These are phyloP conservation scores for Chytriomyces sp. DNA, from an alignment of 192 early-diverging fungal species.

Conservation along the genomic window DNA sequence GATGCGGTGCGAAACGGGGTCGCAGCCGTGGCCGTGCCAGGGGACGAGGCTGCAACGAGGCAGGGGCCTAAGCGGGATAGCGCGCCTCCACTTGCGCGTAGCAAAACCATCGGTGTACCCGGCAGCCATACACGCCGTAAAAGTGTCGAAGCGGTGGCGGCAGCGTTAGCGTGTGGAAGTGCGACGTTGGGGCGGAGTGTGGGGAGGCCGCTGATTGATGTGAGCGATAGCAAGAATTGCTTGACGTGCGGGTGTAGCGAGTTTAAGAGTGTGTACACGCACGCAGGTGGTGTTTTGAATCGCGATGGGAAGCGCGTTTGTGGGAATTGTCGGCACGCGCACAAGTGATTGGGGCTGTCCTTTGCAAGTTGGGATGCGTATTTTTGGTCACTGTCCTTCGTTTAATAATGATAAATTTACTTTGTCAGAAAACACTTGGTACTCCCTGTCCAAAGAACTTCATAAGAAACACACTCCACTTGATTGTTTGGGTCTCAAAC, in stretches of 20 bases:
- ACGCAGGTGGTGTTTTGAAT: neutral
- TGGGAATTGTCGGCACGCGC: constrained; percentile 34
- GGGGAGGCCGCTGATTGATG: constrained; percentile 45
- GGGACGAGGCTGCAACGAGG: neutral
- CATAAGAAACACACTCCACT: too few species aligned
- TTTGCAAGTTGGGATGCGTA: neutral
- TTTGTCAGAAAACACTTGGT: too few species aligned
- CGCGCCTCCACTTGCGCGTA: neutral
- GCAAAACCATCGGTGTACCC: neutral
- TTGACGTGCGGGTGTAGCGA: constrained; percentile 49
- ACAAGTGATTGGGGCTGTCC: neutral
- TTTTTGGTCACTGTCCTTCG: neutral
- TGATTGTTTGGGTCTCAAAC: too few species aligned
- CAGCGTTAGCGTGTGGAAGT: neutral
- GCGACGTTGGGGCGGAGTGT: neutral
- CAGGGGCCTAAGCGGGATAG: neutral
- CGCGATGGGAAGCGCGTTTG: constrained; percentile 23
- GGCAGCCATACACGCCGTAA: neutral
- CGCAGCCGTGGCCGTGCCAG: neutral
- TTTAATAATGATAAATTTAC: too few species aligned
- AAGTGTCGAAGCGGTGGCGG: neutral
- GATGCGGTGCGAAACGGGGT: neutral
- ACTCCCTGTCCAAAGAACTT: too few species aligned
- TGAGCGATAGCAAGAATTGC: constrained; percentile 44
- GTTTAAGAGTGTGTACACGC: constrained; percentile 19